Evolutionary conservation across 805 yeast species (phyloP).

Genomic region (Debaryomyces hansenii): DNA sequence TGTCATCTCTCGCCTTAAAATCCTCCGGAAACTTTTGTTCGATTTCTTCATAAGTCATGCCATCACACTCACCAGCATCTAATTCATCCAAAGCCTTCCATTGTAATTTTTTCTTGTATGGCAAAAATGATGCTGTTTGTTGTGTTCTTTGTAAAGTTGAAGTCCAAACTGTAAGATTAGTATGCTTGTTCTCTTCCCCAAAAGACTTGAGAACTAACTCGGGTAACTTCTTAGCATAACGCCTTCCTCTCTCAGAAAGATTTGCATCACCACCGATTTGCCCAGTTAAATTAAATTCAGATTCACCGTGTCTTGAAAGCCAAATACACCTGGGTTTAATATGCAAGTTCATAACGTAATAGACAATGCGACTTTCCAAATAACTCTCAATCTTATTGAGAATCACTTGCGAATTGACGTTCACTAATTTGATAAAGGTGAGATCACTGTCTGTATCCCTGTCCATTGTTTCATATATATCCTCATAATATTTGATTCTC

Average conservation of each 20-base stretch:
- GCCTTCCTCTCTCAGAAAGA: conserved; percentile 77
- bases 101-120: conserved; percentile 71
- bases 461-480: conserved; percentile 75
- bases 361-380: conserved; percentile 88
- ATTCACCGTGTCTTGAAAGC: conserved; percentile 95
- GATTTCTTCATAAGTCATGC: conserved; percentile 93
- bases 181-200: conserved; percentile 52
- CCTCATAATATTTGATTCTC: conserved; percentile 73
- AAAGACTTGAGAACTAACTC: conserved; percentile 67
- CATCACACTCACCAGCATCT: conserved; percentile 98
- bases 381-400: conserved; percentile 86
- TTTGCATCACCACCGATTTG: conserved; percentile 95
- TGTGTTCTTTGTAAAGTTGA: conserved; percentile 89
- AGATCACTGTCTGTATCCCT: conserved; percentile 56
- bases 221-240: conserved; percentile 81
- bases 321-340: conserved; percentile 90
- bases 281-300: conserved; percentile 87
- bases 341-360: conserved; percentile 93
- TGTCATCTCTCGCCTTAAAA: conserved; percentile 91
- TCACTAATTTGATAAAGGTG: conserved; percentile 84
- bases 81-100: conserved; percentile 98
- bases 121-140: conserved; percentile 82
- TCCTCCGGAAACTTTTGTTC: conserved; percentile 87
- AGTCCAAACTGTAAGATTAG: conserved; percentile 86
- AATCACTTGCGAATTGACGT: conserved; percentile 84